Conservation (phyloP, 2,329 filamentous ascomycete species). For the Xylaria sp. region DNA sequence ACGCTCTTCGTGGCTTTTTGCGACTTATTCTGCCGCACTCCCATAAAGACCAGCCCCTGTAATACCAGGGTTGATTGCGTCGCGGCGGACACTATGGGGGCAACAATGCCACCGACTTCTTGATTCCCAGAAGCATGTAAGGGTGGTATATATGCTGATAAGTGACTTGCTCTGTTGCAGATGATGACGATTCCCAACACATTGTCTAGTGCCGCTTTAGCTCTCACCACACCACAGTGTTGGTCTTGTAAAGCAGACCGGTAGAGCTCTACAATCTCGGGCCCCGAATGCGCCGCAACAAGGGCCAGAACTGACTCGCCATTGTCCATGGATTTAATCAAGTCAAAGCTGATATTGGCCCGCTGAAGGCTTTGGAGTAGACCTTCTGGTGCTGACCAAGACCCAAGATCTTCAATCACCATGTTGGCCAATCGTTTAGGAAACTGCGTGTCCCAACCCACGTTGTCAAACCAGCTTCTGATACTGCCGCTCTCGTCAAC, state of each 20-base stretch:
- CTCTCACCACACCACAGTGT: constrained; percentile 81
- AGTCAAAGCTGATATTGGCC: constrained; percentile 78
- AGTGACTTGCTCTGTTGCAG: constrained; percentile 70
- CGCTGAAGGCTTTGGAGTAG: constrained; percentile 75
- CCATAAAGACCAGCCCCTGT: constrained; percentile 80
- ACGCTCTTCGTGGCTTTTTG: constrained; percentile 76
- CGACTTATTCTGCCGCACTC: constrained; percentile 80
- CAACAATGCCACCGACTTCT: constrained; percentile 76
- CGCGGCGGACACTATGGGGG: constrained; percentile 74
- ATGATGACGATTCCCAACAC: constrained; percentile 81
- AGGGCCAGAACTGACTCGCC: constrained; percentile 75
- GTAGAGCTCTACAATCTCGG: constrained; percentile 81
- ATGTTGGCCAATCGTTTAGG: constrained; percentile 67
- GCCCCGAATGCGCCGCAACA: constrained; percentile 74
- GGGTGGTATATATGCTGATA: constrained; percentile 73
- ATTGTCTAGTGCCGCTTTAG: constrained; percentile 71
- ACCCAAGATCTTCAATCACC: constrained; percentile 71
- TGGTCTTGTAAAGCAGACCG: constrained; percentile 74
- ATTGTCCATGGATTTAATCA: constrained; percentile 81
- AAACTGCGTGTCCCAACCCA: constrained; percentile 81
- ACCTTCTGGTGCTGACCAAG: constrained; percentile 78
- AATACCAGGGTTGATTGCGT: constrained; percentile 71
- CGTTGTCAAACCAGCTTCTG: constrained; percentile 84
- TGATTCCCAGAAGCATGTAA: constrained; percentile 64
- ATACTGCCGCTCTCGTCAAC: constrained; percentile 55